These are phyloP conservation scores for Reutealis trisperma DNA, from an alignment of 345 rosid genomes.

Conservation along the genomic window DNA sequence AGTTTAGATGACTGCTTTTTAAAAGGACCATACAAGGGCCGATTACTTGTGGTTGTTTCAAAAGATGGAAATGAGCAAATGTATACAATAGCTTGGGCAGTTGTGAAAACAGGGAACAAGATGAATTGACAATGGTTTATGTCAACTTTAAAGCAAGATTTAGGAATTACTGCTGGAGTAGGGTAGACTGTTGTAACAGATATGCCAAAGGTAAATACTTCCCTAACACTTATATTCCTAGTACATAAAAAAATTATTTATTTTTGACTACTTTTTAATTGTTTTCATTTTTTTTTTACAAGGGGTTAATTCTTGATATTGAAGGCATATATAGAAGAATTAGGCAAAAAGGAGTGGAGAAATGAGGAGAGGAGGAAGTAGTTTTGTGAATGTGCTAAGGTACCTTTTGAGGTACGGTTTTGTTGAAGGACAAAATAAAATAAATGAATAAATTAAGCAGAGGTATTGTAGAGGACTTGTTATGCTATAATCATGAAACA, in stretches of 20 bases:
- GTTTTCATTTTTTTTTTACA: background rate
- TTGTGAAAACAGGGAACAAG: no score
- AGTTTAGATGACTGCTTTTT: background rate
- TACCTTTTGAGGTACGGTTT: background rate
- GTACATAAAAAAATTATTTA: no score
- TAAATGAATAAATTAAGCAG: background rate
- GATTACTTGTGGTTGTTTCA: background rate
- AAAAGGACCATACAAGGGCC: background rate
- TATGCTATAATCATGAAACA: background rate
- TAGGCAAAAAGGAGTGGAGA: background rate
- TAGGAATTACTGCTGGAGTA: no score
- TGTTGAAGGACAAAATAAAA: background rate
- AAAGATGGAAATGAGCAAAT: no score
- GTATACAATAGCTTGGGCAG: no score
- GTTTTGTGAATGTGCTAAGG: background rate
- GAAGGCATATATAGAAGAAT: background rate
- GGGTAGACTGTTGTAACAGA: no score
- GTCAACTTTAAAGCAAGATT: no score
- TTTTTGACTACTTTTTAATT: no score
- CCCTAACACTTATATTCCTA: no score
- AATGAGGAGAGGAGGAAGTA: background rate
- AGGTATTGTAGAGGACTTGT: background rate
- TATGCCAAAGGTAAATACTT: no score
- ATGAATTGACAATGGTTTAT: no score
- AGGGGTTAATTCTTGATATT: background rate